These are phyloP conservation scores for Halenospora varia DNA, from an alignment of 495 filamentous ascomycete species.

Conservation along the genomic window DNA sequence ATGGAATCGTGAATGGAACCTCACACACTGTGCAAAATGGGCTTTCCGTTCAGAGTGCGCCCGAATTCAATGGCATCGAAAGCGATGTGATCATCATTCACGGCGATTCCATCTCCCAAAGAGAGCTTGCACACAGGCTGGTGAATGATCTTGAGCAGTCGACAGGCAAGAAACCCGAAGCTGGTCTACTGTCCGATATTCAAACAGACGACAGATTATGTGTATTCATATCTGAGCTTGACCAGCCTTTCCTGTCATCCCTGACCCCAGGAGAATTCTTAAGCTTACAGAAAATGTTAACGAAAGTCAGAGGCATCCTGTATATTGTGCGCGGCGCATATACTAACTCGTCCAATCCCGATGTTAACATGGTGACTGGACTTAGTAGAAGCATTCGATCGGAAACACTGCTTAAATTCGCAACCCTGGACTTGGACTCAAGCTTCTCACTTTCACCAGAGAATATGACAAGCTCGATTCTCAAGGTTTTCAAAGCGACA, in stretches of 20 bases:
- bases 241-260: constrained; percentile 29
- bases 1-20: constrained; percentile 20
- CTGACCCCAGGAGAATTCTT: constrained; percentile 31
- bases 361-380: constrained; percentile 18
- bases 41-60: constrained; percentile 12
- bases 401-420: constrained; percentile 30
- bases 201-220: constrained; percentile 15
- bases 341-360: constrained; percentile 11
- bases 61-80: neutral
- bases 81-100: constrained; percentile 31
- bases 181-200: constrained; percentile 1
- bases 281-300: constrained; percentile 36
- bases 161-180: neutral
- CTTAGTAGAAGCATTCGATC: constrained; percentile 35
- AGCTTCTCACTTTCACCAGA: neutral
- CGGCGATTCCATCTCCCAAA: constrained; percentile 33
- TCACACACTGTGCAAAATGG: constrained; percentile 12
- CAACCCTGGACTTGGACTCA: constrained; percentile 19
- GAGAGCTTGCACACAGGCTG: constrained; percentile 34
- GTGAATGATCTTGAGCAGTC: constrained; percentile 23
- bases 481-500: constrained; percentile 11
- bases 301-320: constrained; percentile 20
- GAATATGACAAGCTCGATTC: constrained; percentile 3
- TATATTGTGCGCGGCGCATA: constrained; percentile 22
- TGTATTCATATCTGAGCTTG: constrained; percentile 9